Conservation (phyloP, 2,329 filamentous ascomycete genomes). For the Colletotrichum horii region DNA sequence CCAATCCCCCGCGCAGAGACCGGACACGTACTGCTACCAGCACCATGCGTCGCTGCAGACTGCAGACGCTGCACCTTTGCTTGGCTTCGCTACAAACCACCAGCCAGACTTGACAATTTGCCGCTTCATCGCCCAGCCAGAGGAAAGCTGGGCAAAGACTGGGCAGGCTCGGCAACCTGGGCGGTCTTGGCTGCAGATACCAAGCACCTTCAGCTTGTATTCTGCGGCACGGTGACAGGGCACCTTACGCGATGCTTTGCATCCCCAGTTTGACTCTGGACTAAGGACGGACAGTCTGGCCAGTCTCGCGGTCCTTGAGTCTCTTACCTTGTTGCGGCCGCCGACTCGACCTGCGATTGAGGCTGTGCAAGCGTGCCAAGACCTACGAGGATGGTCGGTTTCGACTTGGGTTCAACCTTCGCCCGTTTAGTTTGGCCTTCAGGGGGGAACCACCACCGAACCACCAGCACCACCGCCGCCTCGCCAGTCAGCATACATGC, state of each 20-base stretch:
- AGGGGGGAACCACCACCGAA: not conserved
- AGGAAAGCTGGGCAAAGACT: not conserved
- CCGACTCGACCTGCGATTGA: slow-evolving; percentile 9
- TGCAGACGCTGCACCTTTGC: not conserved
- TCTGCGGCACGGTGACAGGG: not conserved
- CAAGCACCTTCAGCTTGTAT: slow-evolving; percentile 8
- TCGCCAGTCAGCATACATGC: not conserved
- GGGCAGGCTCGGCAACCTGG: slow-evolving; percentile 8
- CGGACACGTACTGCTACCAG: not conserved
- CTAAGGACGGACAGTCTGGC: not conserved
- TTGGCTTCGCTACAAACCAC: not conserved
- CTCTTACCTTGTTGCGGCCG: slow-evolving; percentile 4
- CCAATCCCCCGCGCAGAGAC: not conserved
- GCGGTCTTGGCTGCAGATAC: slow-evolving; percentile 21
- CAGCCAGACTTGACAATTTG: slow-evolving; percentile 6
- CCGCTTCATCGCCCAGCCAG: slow-evolving; percentile 16
- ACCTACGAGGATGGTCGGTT: slow-evolving; percentile 13
- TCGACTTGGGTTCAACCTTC: slow-evolving; percentile 17
- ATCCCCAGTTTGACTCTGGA: not conserved
- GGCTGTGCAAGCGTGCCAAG: slow-evolving; percentile 21
- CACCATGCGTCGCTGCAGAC: not conserved
- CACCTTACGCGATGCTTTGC: not conserved
- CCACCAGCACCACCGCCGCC: not conserved
- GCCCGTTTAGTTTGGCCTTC: not conserved
- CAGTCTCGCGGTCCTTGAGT: not conserved